phyloP scores from a whole-genome alignment of 805 yeast species.

The Zygosaccharomyces pseudorouxii region DNA sequence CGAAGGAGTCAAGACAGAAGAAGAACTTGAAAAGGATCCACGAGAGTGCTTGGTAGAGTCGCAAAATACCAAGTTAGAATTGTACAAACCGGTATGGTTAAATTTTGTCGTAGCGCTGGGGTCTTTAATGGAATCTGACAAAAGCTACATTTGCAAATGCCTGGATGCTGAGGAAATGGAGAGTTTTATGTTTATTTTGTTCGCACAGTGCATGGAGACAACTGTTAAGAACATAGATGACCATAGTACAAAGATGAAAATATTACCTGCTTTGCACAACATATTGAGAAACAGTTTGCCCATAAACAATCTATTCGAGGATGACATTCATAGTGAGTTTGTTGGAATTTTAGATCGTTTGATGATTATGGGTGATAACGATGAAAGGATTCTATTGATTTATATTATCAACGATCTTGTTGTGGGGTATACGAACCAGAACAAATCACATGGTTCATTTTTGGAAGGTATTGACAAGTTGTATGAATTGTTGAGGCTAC shows the following conservation, averaged over 20 bases:
- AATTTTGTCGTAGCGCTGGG: conserved; percentile 75
- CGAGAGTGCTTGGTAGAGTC: conserved; percentile 11
- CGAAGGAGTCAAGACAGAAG: conserved; percentile 35
- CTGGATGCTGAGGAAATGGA: conserved; percentile 50
- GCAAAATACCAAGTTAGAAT: conserved; percentile 21
- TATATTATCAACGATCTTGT: conserved; percentile 59
- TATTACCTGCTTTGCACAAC: conserved; percentile 49
- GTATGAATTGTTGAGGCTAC: conserved; percentile 73
- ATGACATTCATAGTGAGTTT: conserved; percentile 66
- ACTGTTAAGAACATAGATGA: conserved; percentile 43
- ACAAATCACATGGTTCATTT: conserved; percentile 39
- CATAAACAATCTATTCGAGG: conserved; percentile 56
- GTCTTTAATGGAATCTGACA: conserved; percentile 51
- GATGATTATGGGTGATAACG: conserved; percentile 50
- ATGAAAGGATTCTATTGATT: conserved; percentile 45
- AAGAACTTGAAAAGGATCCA: conserved; percentile 24
- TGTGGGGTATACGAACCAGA: conserved; percentile 34
- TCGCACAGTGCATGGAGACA: conserved; percentile 79
- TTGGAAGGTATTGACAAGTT: conserved; percentile 65
- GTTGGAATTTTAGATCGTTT: conserved; percentile 72
- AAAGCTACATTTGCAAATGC: conserved; percentile 41
- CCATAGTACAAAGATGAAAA: conserved; percentile 29
- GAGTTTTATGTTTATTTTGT: conserved; percentile 70
- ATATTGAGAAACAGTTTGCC: conserved; percentile 55
- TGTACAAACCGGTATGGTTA: conserved; percentile 58